Evolutionary conservation across 495 filamentous ascomycete genomes (phyloP), one percentile per base, ranked within the genome.

Genomic region (Evernia prunastri): DNA sequence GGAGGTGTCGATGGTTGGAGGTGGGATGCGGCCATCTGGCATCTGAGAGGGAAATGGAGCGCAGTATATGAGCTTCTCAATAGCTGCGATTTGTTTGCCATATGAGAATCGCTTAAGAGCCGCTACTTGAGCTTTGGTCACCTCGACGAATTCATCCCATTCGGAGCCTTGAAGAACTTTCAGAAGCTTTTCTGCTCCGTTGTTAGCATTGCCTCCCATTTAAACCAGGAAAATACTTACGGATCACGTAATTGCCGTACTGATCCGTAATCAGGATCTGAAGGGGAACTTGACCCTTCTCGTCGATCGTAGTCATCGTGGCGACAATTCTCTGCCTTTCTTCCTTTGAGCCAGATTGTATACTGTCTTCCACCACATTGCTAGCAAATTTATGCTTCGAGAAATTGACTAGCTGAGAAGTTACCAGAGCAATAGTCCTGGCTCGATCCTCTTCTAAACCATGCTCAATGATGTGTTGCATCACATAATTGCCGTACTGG

Each of bases 301-400:
- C 81, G 51, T 84, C 81, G 18, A 76, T 63, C 13, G 80, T 79
- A 4, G 83, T 86, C 23, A 96, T 75, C 39, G 80, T 83, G 27
- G 77, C 76, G 63, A 93, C 83, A 68, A 98, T 95, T 45, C 82
- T 80, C 23, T 76, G 81, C 56, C 87, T 85, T 70, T 96, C 85
- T 56, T 87, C 81, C 25, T 82, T 77, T 2, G 82, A 85, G 15
- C 89, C 91, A 67, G 83, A 84, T 61, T 87, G 78, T 57, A 98
- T 90, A 68, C 91, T 94, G 78, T 92, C 96, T 76, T 98, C 94
- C 1, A 98, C 95, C 8, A 98, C 94, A 69, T 98, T 97, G 68
- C 91, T 96, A 6, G 95, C 94, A 70, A 92, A 96, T 72, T 98
- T 97, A 76, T 97, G 93, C 77, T 90, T 96, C 9, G 90, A 96